Percentiles rank a stretch among this genome's conserved stretches.
Evolutionary conservation across 2,329 filamentous ascomycete genomes (phyloP).

Genomic region (Aspergillus uvarum): DNA sequence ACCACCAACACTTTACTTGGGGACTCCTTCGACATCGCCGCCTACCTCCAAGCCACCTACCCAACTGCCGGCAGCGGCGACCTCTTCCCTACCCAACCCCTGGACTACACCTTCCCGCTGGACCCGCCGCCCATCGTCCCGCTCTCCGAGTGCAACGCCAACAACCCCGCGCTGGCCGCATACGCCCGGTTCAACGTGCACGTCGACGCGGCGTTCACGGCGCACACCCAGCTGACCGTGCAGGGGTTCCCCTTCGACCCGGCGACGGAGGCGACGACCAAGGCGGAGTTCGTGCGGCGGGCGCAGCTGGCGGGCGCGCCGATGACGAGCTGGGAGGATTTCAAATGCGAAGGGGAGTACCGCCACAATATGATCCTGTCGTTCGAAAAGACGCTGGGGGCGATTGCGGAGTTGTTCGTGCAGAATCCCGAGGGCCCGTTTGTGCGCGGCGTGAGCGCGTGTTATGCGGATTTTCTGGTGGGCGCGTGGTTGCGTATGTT

Average conservation of each 20-base stretch:
- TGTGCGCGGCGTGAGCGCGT: slow-evolving; percentile 46
- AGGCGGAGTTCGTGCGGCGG: slow-evolving; percentile 48
- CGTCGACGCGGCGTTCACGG: slow-evolving; percentile 56
- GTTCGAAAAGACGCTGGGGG: slow-evolving; percentile 45
- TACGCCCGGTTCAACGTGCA: slow-evolving; percentile 55
- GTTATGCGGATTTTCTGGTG: slow-evolving; percentile 59
- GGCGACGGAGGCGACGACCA: slow-evolving; percentile 44
- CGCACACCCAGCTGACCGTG: slow-evolving; percentile 44
- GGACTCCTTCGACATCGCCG: slow-evolving; percentile 66
- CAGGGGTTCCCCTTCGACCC: slow-evolving; percentile 54
- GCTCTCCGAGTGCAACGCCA: slow-evolving; percentile 33
- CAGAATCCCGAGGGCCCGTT: slow-evolving; percentile 46
- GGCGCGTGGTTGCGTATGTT: slow-evolving; percentile 57
- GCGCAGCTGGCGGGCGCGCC: slow-evolving; percentile 34
- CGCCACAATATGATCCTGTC: slow-evolving; percentile 40
- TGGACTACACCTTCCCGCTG: slow-evolving; percentile 43
- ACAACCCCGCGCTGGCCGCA: slow-evolving; percentile 32
- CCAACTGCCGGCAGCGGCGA: slow-evolving; percentile 47
- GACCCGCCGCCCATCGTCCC: slow-evolving; percentile 37
- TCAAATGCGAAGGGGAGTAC: slow-evolving; percentile 40
- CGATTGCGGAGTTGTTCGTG: slow-evolving; percentile 45
- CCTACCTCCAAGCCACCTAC: slow-evolving; percentile 57
- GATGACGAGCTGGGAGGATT: slow-evolving; percentile 45
- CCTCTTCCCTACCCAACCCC: slow-evolving; percentile 49
- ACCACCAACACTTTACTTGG: slow-evolving; percentile 48